phyloP scores from a whole-genome alignment of 768 basidiomycete genomes.

The Xerocomellus chrysenteron region DNA sequence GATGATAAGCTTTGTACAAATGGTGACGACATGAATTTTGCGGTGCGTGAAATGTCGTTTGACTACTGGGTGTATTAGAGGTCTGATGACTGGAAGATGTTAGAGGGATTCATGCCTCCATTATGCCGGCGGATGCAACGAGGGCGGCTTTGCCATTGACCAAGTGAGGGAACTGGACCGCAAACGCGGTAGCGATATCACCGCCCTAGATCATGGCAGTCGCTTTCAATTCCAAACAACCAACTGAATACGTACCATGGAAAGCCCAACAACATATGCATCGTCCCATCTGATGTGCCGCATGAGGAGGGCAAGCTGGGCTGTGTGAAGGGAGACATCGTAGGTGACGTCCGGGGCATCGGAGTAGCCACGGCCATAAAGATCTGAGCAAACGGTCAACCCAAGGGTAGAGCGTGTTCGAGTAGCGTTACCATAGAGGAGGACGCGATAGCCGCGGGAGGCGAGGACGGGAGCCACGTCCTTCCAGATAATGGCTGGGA shows the following conservation, averaged over 20 bases:
- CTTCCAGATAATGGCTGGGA: constrained; percentile 76
- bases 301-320: constrained; percentile 78
- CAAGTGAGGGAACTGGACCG: constrained; percentile 68
- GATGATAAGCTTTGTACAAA: constrained; percentile 66
- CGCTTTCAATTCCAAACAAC: constrained; percentile 5
- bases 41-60: constrained; percentile 66
- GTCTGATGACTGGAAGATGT: background rate
- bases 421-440: constrained; percentile 61
- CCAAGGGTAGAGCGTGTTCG: background rate
- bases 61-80: constrained; percentile 37
- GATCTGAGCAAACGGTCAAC: constrained; percentile 43
- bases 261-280: constrained; percentile 64
- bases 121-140: constrained; percentile 66
- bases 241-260: constrained; percentile 53
- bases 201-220: constrained; percentile 53
- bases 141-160: constrained; percentile 64
- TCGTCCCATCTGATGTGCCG: constrained; percentile 74
- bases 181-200: constrained; percentile 69
- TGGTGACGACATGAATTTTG: constrained; percentile 77
- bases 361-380: constrained; percentile 82
- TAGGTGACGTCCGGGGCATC: constrained; percentile 74
- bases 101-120: constrained; percentile 43
- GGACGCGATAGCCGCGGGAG: constrained; percentile 64
- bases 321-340: constrained; percentile 61
- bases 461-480: constrained; percentile 68